These are phyloP conservation scores for Trichoderma lentiforme DNA, from an alignment of 2,329 filamentous ascomycete species.

Conservation along the genomic window DNA sequence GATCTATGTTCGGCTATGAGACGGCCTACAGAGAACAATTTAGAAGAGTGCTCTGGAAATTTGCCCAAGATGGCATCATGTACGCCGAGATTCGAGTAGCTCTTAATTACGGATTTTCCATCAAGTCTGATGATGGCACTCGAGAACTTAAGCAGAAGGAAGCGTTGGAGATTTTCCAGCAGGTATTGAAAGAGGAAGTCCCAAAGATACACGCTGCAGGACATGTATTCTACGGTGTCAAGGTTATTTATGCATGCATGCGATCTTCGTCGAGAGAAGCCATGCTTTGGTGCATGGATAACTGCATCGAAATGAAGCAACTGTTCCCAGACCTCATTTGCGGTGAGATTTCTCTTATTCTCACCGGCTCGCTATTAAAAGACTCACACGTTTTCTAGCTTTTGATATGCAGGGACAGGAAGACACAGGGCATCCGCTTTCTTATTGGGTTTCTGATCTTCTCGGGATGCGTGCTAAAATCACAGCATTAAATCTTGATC, in stretches of 20 bases:
- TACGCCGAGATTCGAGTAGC: constrained; percentile 10
- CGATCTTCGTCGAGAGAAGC: constrained; percentile 37
- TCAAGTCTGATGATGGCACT: constrained; percentile 2
- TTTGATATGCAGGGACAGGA: constrained; percentile 86
- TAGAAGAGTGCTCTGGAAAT: background rate
- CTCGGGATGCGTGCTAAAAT: constrained; percentile 91
- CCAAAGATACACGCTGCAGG: constrained; percentile 73
- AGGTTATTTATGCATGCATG: constrained; percentile 81
- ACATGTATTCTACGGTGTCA: constrained; percentile 74
- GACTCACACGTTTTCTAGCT: constrained; percentile 54
- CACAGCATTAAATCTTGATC: constrained; percentile 71
- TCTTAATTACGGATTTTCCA: background rate
- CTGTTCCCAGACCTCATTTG: constrained; percentile 70
- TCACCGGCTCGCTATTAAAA: background rate
- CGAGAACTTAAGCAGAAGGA: background rate
- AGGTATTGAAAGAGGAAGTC: constrained; percentile 75
- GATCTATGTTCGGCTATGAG: constrained; percentile 4
- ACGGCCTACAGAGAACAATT: constrained; percentile 2
- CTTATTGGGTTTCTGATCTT: constrained; percentile 74
- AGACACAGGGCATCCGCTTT: constrained; percentile 70
- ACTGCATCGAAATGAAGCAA: constrained; percentile 79
- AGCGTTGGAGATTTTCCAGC: background rate
- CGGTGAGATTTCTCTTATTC: background rate
- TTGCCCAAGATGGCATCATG: constrained; percentile 8
- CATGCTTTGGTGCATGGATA: constrained; percentile 61